A percentile compares a stretch with the other conserved stretches of the same genome.
Conservation (phyloP, 306 rosid genomes). For the Gleditsia sinensis region DNA sequence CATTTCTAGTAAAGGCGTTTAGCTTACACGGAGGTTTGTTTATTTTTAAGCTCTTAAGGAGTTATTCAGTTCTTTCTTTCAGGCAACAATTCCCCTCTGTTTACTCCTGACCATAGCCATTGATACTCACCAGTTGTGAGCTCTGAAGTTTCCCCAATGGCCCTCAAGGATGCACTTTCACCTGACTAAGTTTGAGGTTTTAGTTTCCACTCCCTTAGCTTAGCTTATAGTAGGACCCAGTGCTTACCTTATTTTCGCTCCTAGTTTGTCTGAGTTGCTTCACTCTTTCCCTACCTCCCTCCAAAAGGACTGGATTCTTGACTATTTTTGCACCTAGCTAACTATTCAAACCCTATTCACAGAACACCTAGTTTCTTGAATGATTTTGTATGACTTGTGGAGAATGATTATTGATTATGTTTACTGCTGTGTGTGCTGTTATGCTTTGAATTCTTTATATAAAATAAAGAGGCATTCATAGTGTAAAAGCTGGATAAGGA, state of each 20-base stretch:
- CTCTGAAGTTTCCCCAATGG: background rate
- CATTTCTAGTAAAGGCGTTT: background rate
- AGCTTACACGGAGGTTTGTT: background rate
- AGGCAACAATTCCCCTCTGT: background rate
- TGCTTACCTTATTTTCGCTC: background rate
- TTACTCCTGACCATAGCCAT: background rate
- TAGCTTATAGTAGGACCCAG: background rate
- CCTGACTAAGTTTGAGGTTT: background rate
- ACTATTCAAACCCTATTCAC: background rate
- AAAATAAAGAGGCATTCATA: background rate
- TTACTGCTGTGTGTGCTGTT: slow-evolving; percentile 4
- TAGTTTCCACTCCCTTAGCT: background rate
- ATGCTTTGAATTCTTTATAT: slow-evolving; percentile 14
- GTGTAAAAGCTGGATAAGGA: background rate
- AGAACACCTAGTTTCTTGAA: background rate
- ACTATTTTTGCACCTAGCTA: background rate
- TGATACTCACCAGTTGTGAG: background rate
- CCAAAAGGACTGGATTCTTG: background rate
- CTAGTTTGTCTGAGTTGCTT: background rate
- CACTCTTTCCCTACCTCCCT: background rate
- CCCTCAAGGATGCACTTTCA: background rate
- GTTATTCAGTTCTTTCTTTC: background rate
- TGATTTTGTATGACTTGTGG: background rate
- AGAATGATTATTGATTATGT: background rate
- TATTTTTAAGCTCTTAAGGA: background rate